Base-by-base conservation (phyloP, 768 basidiomycete genomes). In the Lyophyllum shimeji region DNA sequence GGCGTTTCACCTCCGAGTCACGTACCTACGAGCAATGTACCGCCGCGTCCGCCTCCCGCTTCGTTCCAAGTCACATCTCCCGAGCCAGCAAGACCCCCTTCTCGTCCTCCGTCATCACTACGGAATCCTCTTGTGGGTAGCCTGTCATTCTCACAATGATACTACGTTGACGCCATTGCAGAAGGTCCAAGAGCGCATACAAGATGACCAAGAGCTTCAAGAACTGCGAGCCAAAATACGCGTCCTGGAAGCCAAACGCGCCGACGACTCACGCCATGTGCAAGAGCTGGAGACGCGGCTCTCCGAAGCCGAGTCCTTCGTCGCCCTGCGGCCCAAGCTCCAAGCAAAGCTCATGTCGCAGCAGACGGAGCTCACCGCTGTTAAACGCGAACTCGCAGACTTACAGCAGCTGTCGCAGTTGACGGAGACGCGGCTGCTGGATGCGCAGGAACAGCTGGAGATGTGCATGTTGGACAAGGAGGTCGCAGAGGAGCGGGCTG, bases 401-500 rank as follows among this genome's bases (percentile, higher is more conserved):
- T 72, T 85, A 7, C 80, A 89, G 57, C 88, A 93, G 56, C 75
- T 93, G n/a, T 78, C 85, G 0, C 80, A 86, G 31, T 74, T 93
- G 31, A 75, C 86, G 0, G 91, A 95, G 60, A 74, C 73, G 15
- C 80, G 90, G 21, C 75, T 91, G 1, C 72, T 86, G 2, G 96
- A 98, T 67, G 69, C 88, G 1, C 84, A 90, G 50, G 96, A 98
- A 55, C 92, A 95, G 66, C 73, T 98, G 37, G 97, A 99, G 74
- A 94, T 98, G 89, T 80, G 86, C 2, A 91, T 91, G 81, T 73
- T 99, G 62, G 97, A 99, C 68, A 94, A 93, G 72, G 97, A 99
- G 69, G 86, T 98, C 37, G 95, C 96, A 0, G 97, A 98, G 67
- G 96, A 98, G 70, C 84, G 85, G 56, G 87, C 90, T 0, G 96